Conservation (phyloP, 2,329 filamentous ascomycete species). For the Moelleriella libera region DNA sequence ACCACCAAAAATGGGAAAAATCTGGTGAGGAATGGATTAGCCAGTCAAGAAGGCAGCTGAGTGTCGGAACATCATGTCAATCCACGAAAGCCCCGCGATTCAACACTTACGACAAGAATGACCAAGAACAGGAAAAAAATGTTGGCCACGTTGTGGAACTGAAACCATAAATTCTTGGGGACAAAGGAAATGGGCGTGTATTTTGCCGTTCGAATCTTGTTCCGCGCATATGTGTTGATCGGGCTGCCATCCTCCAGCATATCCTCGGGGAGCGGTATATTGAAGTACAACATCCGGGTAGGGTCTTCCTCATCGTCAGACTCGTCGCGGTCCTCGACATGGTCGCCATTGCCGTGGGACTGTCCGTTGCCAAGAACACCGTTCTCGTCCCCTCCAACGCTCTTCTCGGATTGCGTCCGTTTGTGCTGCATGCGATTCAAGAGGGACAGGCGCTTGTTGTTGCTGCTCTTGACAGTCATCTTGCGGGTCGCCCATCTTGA, state of each 20-base stretch:
- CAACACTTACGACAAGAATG: slow-evolving; percentile 68
- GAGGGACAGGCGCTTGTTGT: slow-evolving; percentile 69
- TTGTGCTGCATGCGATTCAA: slow-evolving; percentile 61
- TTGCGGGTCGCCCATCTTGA: slow-evolving; percentile 96
- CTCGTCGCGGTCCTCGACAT: slow-evolving; percentile 19
- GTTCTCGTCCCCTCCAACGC: slow-evolving; percentile 29
- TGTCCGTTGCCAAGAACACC: slow-evolving; percentile 14
- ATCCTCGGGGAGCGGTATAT: slow-evolving; percentile 60
- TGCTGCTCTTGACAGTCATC: slow-evolving; percentile 59
- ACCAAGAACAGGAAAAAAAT: slow-evolving; percentile 96
- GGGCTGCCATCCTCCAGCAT: slow-evolving; percentile 68
- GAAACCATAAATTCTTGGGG: slow-evolving; percentile 93
- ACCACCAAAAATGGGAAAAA: slow-evolving; percentile 91
- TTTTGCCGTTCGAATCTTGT: slow-evolving; percentile 96
- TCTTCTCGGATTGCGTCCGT: slow-evolving; percentile 53
- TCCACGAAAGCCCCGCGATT: not conserved
- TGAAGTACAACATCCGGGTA: slow-evolving; percentile 65
- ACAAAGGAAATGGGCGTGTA: slow-evolving; percentile 92
- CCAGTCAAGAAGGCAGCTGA: not conserved
- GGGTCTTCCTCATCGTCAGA: slow-evolving; percentile 27
- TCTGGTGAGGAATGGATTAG: slow-evolving; percentile 36
- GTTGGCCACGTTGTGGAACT: slow-evolving; percentile 98
- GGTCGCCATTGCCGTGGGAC: slow-evolving; percentile 12
- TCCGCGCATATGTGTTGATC: slow-evolving; percentile 57
- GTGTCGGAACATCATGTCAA: not conserved